Percentiles rank a stretch among this genome's conserved stretches.
phyloP scores from a whole-genome alignment of 169 alveolate genomes.

The Eimeria falciformis region DNA sequence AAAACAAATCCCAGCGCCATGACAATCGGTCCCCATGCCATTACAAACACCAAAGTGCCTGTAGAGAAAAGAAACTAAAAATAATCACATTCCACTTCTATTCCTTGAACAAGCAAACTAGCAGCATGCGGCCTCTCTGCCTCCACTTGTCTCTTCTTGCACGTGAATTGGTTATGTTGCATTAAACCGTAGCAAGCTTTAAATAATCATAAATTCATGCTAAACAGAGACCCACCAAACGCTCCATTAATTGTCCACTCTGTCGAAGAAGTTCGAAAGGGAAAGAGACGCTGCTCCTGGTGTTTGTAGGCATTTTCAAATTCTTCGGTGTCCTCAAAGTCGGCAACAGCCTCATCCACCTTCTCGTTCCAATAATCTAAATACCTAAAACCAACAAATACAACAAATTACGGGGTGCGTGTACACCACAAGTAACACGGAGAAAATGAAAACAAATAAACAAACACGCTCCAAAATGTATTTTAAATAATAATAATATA shows the following conservation, averaged over 20 bases:
- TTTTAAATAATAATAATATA: too few relatives aligned
- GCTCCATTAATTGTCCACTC: slow-evolving; percentile 71
- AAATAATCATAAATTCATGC: too few relatives aligned
- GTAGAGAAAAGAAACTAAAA: not conserved
- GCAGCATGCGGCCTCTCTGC: not conserved
- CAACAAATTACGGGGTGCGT: not conserved
- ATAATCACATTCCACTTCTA: not conserved
- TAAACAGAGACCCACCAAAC: not conserved
- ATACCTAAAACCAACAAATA: not conserved
- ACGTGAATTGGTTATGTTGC: too few relatives aligned
- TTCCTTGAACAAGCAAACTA: not conserved
- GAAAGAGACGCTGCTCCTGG: slow-evolving; percentile 53
- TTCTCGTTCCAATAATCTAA: slow-evolving; percentile 51
- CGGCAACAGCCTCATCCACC: slow-evolving; percentile 46
- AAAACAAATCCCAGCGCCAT: slow-evolving; percentile 52
- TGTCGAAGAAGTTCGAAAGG: slow-evolving; percentile 64
- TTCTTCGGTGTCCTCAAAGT: slow-evolving; percentile 56
- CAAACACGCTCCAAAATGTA: not conserved
- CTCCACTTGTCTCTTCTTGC: not conserved
- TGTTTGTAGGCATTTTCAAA: slow-evolving; percentile 24
- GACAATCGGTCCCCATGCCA: slow-evolving; percentile 72
- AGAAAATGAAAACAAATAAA: not conserved
- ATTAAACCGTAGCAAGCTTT: too few relatives aligned
- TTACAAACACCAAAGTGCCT: slow-evolving; percentile 46
- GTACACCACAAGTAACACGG: not conserved